A percentile compares a stretch with the other conserved stretches of the same genome.
phyloP scores from a whole-genome alignment of 805 yeast genomes.

The Scheffersomyces ergatensis region DNA sequence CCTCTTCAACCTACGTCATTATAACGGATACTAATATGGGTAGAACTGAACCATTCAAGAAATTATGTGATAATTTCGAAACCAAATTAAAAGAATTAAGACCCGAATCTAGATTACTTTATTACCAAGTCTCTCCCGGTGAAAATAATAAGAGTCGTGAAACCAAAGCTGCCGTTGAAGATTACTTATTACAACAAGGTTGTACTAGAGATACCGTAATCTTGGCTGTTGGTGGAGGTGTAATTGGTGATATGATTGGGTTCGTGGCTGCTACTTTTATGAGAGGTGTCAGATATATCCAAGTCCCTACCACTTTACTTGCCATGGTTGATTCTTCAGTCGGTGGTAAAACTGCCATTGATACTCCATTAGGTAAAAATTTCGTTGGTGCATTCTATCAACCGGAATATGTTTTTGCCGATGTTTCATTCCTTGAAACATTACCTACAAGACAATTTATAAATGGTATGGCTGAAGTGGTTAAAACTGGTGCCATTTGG shows the following conservation, averaged over 20 bases:
- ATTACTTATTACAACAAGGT: slow-evolving; percentile 73
- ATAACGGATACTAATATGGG: slow-evolving; percentile 83
- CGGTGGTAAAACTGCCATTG: slow-evolving; percentile 98
- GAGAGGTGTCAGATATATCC: slow-evolving; percentile 95
- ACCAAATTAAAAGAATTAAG: slow-evolving; percentile 30
- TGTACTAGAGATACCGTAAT: slow-evolving; percentile 96
- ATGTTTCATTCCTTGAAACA: slow-evolving; percentile 80
- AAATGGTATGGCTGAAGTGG: slow-evolving; percentile 97
- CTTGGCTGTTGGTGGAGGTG: slow-evolving; percentile 96
- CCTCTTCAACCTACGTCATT: slow-evolving; percentile 89
- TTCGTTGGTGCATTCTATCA: slow-evolving; percentile 98
- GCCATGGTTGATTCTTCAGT: slow-evolving; percentile 98
- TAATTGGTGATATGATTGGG: slow-evolving; percentile 98
- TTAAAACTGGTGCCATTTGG: slow-evolving; percentile 98
- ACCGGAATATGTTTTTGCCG: slow-evolving; percentile 84
- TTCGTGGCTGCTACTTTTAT: slow-evolving; percentile 98
- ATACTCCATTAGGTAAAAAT: slow-evolving; percentile 94
- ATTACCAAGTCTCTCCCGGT: slow-evolving; percentile 84
- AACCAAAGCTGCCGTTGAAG: slow-evolving; percentile 92
- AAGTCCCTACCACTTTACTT: slow-evolving; percentile 88
- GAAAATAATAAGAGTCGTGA: slow-evolving; percentile 85
- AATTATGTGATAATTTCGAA: slow-evolving; percentile 44
- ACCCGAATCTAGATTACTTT: slow-evolving; percentile 63
- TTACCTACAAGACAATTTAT: slow-evolving; percentile 92
- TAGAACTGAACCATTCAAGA: slow-evolving; percentile 57